Evolutionary conservation across 1,284 basidiomycete genomes (phyloP).

Genomic region (Peniophora sp.): DNA sequence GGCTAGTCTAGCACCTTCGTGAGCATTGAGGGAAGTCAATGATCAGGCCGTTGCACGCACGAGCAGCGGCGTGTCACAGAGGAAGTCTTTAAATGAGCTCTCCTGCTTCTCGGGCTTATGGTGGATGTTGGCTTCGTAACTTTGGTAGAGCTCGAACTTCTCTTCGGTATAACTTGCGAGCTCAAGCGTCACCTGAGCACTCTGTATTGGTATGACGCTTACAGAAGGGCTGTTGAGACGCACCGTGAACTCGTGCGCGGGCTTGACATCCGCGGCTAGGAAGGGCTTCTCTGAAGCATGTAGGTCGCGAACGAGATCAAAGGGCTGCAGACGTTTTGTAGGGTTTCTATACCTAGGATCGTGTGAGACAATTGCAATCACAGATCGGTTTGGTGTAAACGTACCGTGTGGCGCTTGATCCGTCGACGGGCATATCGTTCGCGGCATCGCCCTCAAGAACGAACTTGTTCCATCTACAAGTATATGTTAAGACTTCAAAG

Average conservation of each 20-base stretch:
- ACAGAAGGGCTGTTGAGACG: background rate
- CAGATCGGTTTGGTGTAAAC: too few species aligned
- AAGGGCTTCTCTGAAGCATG: slow-evolving; percentile 34
- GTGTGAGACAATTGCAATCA: too few species aligned
- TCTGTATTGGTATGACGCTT: too few species aligned
- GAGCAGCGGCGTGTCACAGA: slow-evolving; percentile 72
- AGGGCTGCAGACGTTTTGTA: slow-evolving; percentile 14
- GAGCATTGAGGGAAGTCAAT: slow-evolving; percentile 2
- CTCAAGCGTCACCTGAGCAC: slow-evolving; percentile 61
- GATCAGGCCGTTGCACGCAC: slow-evolving; percentile 28
- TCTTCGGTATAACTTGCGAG: slow-evolving; percentile 70
- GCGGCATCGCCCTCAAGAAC: slow-evolving; percentile 43
- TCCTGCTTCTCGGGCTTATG: slow-evolving; percentile 50
- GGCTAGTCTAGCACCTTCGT: slow-evolving; percentile 29
- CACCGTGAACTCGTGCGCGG: slow-evolving; percentile 47
- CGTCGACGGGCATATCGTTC: slow-evolving; percentile 12
- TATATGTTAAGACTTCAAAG: background rate
- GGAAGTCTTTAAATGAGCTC: slow-evolving; percentile 60
- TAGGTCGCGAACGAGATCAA: slow-evolving; percentile 36
- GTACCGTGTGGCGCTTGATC: background rate
- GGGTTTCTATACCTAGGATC: too few species aligned
- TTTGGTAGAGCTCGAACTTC: slow-evolving; percentile 71
- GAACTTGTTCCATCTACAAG: slow-evolving; percentile 67
- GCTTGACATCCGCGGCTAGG: slow-evolving; percentile 14
- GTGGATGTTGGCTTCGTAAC: slow-evolving; percentile 77